phyloP scores from a whole-genome alignment of 2,329 filamentous ascomycete genomes.

The Ilyonectria destructans region DNA sequence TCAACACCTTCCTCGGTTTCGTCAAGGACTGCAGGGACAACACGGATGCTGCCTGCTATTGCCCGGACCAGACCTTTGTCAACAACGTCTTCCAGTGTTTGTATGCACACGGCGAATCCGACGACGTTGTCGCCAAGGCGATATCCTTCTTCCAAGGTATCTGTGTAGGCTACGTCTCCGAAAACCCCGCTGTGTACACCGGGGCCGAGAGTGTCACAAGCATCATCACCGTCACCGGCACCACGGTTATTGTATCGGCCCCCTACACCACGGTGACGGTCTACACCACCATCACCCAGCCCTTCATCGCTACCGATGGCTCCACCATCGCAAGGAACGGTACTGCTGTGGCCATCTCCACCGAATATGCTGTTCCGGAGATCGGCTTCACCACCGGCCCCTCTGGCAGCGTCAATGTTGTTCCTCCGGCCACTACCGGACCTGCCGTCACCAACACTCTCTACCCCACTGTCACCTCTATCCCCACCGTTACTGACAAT shows the following conservation, averaged over 20 bases:
- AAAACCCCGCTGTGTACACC: slow-evolving; percentile 89
- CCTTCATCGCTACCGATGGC: slow-evolving; percentile 63
- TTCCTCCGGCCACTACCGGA: slow-evolving; percentile 58
- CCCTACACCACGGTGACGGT: slow-evolving; percentile 68
- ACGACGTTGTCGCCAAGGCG: slow-evolving; percentile 78
- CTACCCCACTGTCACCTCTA: slow-evolving; percentile 39
- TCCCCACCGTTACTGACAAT: slow-evolving; percentile 48
- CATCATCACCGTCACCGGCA: slow-evolving; percentile 70
- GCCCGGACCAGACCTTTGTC: slow-evolving; percentile 84
- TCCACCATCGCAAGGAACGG: slow-evolving; percentile 63
- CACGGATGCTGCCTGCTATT: slow-evolving; percentile 89
- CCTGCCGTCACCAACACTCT: slow-evolving; percentile 42
- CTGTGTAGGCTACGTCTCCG: slow-evolving; percentile 81
- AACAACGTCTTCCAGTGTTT: slow-evolving; percentile 87
- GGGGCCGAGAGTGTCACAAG: slow-evolving; percentile 77
- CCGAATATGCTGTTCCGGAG: slow-evolving; percentile 68
- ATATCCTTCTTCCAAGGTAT: slow-evolving; percentile 92
- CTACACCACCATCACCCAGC: slow-evolving; percentile 64
- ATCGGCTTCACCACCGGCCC: slow-evolving; percentile 64
- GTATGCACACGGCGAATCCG: slow-evolving; percentile 79
- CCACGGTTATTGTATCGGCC: slow-evolving; percentile 67
- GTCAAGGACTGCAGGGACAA: slow-evolving; percentile 84
- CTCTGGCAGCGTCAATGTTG: slow-evolving; percentile 38
- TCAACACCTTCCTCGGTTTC: slow-evolving; percentile 90
- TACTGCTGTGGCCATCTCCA: slow-evolving; percentile 66